Conservation (phyloP, 108 stramenopile genomes). For the Licmophora abbreviata region DNA sequence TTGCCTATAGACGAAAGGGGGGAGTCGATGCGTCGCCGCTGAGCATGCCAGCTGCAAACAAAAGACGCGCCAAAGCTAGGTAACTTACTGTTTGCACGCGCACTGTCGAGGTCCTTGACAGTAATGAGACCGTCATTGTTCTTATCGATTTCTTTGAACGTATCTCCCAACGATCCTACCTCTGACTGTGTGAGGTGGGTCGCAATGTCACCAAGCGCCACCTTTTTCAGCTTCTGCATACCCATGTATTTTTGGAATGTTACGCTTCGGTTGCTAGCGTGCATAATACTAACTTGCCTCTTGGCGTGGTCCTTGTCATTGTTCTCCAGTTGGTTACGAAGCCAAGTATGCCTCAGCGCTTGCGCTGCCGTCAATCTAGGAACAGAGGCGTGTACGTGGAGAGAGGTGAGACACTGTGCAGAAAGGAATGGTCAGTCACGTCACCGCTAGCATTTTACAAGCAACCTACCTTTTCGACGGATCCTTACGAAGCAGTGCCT, state of each 20-base stretch:
- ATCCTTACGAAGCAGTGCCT: constrained; percentile 44
- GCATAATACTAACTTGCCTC: constrained; percentile 4
- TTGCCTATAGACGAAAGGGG: constrained; percentile 5
- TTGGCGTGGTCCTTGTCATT: constrained; percentile 17
- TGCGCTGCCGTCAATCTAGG: constrained; percentile 61
- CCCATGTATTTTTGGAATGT: constrained; percentile 69
- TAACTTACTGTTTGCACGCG: constrained; percentile 30
- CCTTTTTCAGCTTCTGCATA: constrained; percentile 83
- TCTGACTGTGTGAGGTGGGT: constrained; percentile 68
- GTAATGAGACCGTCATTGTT: constrained; percentile 64
- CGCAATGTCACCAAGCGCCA: constrained; percentile 75
- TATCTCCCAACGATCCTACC: constrained; percentile 59
- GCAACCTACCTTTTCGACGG: constrained; percentile 34
- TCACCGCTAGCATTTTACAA: background rate
- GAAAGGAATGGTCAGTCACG: background rate
- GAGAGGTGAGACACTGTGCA: too few relatives aligned
- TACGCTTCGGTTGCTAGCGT: constrained; percentile 10
- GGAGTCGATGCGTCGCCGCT: background rate
- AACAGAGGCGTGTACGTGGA: background rate
- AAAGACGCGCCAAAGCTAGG: background rate
- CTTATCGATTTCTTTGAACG: constrained; percentile 64
- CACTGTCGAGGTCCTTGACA: constrained; percentile 63
- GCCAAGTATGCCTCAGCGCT: constrained; percentile 74
- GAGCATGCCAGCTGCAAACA: background rate
- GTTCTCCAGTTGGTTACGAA: constrained; percentile 20